Evolutionary conservation across 768 basidiomycete genomes (phyloP), one percentile per base, ranked within the genome.

Genomic region (Mrakia frigida): DNA sequence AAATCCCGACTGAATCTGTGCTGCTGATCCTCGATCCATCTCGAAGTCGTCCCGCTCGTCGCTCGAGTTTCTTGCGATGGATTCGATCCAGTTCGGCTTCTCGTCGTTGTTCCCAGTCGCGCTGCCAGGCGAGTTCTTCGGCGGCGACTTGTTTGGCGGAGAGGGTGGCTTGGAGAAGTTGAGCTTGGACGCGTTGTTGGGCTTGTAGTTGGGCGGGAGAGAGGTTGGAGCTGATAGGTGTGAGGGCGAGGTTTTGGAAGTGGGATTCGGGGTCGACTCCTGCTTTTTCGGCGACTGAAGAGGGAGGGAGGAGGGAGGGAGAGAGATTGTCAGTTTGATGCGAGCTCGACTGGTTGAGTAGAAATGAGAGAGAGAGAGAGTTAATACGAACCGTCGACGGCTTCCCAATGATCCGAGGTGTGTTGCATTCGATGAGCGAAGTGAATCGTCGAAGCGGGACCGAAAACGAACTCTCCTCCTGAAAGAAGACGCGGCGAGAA

Each of bases 361-460:
- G 46, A 50, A 16, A 18, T 5, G 11, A 50, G 46, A 21, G 13
- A 14, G 46, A 2, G 14, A 1, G 6, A 21, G 46, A 50, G 46
- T 1, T 50, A 2, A 43, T 9, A 50, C 46, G 10, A 50, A 50
- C 46, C 46, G 73, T 83, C 83, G 52, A 81, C 80, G 3, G 83
- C 83, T 78, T 84, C 83, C 82, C 83, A 81, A 70, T 84, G 83
- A 74, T 84, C 83, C 80, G 78, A 65, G 6, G 80, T 82, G 41
- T 81, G 82, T 14, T 81, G 81, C 83, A 84, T 84, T 35, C 83
- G 80, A 71, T 83, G 83, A 10, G 83, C 83, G 74, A 83, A 84
- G 11, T 79, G 77, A 69, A 82, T 83, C n/a, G 78, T 78, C 70
- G 79, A 80, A 10, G 82, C 81, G 5, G 81, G 80, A 1, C 77